Percentiles rank a stretch among this genome's conserved stretches.
phyloP scores from a whole-genome alignment of 129 eudicot genomes.

The Flaveria ramosissima region DNA sequence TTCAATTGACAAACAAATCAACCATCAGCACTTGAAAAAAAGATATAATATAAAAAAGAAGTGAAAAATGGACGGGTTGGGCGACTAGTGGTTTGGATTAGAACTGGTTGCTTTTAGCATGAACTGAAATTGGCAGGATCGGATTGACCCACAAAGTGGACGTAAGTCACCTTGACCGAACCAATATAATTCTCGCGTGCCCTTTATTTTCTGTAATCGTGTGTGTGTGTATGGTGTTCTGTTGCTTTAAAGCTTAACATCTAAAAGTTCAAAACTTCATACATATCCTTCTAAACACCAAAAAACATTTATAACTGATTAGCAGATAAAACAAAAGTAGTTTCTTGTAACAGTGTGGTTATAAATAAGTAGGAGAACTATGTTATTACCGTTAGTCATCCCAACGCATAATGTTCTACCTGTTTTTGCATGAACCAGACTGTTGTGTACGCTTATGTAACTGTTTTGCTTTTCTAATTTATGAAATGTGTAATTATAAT shows the following conservation, averaged over 20 bases:
- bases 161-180: too few relatives aligned
- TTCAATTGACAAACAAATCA: conserved; percentile 27
- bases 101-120: not conserved
- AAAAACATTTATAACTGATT: not conserved
- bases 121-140: not conserved
- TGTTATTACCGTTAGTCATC: not conserved
- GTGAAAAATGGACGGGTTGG: not conserved
- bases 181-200: too few relatives aligned
- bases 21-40: conserved; percentile 17
- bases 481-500: not conserved
- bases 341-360: not conserved
- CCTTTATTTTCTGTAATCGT: too few relatives aligned
- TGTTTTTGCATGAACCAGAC: not conserved
- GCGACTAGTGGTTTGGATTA: not conserved
- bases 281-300: not conserved
- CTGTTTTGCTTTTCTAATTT: not conserved
- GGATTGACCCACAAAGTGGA: not conserved
- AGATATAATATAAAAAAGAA: not conserved
- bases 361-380: not conserved
- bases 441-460: not conserved
- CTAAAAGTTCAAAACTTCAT: conserved; percentile 1
- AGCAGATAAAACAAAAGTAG: not conserved
- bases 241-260: too few relatives aligned
- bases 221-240: too few relatives aligned
- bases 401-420: not conserved